Evolutionary conservation across 306 rosid species (phyloP).

Genomic region (Argentina anserina): DNA sequence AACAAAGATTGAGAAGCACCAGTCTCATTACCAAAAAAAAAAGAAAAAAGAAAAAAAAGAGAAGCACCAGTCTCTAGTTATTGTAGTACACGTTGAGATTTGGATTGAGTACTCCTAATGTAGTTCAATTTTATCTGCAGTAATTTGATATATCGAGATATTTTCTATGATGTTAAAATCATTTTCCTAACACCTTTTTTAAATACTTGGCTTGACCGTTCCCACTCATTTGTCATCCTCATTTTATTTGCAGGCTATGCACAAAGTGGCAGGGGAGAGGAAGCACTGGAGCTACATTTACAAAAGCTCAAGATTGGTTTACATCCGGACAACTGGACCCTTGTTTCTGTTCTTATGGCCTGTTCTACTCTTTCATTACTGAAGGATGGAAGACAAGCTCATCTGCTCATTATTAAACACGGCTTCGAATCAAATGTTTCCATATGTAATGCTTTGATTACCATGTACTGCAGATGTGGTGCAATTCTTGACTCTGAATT

Average conservation of each 20-base stretch:
- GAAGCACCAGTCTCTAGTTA: too few species aligned
- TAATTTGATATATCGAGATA: not conserved
- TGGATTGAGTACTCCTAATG: too few species aligned
- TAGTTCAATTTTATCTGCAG: too few species aligned
- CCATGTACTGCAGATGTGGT: conserved; percentile 52
- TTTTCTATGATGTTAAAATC: not conserved
- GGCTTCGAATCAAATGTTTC: conserved; percentile 6
- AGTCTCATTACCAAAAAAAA: too few species aligned
- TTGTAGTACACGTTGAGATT: too few species aligned
- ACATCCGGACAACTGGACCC: conserved; percentile 41
- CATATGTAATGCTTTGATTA: conserved; percentile 31
- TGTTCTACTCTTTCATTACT: conserved; percentile 45
- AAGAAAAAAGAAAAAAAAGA: too few species aligned
- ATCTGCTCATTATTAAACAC: conserved; percentile 16
- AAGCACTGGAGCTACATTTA: conserved; percentile 39
- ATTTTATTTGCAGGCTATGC: conserved; percentile 34
- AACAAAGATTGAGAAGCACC: too few species aligned
- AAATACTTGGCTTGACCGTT: too few species aligned
- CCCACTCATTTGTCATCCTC: not conserved
- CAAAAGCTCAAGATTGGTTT: conserved; percentile 36
- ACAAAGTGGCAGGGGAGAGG: conserved; percentile 48
- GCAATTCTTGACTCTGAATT: conserved; percentile 32
- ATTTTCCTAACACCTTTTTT: not conserved
- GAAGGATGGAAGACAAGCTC: conserved; percentile 35
- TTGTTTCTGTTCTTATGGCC: conserved; percentile 41